Evolutionary conservation across 352 stramenopile genomes (phyloP).

Genomic region (Phytopythium ostracodes): DNA sequence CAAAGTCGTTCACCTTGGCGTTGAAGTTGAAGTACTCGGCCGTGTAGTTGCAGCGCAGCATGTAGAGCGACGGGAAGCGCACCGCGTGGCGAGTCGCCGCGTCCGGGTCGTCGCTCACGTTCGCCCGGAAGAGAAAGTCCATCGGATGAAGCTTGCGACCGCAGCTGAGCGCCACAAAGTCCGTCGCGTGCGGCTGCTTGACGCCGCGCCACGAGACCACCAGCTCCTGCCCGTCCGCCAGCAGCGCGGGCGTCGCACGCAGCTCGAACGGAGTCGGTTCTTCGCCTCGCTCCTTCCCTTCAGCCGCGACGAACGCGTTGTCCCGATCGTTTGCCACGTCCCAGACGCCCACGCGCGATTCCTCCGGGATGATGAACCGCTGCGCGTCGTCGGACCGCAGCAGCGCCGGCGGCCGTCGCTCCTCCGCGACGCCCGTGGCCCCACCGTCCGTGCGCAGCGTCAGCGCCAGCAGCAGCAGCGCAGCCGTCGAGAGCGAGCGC

Average conservation of each 20-base stretch:
- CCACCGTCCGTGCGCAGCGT: neutral
- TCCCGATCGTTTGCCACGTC: conserved; percentile 13
- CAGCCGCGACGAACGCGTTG: conserved; percentile 8
- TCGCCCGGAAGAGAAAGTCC: conserved; percentile 50
- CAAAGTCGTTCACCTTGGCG: conserved; percentile 33
- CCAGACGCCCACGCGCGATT: conserved; percentile 14
- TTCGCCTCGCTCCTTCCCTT: conserved; percentile 1
- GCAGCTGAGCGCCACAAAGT: conserved; percentile 72
- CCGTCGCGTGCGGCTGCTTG: conserved; percentile 35
- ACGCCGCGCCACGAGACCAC: conserved; percentile 65
- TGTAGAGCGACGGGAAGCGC: conserved; percentile 63
- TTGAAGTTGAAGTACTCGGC: conserved; percentile 63
- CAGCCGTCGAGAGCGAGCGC: neutral
- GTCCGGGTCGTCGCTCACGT: conserved; percentile 26
- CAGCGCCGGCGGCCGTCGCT: conserved; percentile 1
- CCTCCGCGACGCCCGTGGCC: neutral
- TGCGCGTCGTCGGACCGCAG: neutral
- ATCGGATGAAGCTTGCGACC: conserved; percentile 39
- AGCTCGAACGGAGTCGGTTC: conserved; percentile 12
- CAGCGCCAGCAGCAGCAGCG: conserved; percentile 1
- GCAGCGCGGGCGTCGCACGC: conserved; percentile 34
- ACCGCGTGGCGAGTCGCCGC: conserved; percentile 27
- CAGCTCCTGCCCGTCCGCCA: conserved; percentile 66
- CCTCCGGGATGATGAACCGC: neutral
- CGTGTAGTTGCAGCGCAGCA: conserved; percentile 74